These are phyloP conservation scores for Entomortierella lignicola DNA, from an alignment of 192 early-diverging fungal genomes.

Conservation along the genomic window DNA sequence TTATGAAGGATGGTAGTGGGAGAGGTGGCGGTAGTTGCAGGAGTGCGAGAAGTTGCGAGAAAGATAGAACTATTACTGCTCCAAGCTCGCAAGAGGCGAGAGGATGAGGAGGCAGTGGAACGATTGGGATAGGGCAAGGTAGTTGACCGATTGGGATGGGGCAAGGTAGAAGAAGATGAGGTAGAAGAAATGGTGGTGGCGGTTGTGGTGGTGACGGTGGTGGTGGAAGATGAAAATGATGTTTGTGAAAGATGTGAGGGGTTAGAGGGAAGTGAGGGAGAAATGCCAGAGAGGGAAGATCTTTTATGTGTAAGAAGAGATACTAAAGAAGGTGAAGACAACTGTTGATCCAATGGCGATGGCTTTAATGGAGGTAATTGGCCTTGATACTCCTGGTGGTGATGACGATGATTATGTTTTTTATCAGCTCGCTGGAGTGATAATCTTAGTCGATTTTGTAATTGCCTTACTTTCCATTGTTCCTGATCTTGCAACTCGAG, in stretches of 20 bases:
- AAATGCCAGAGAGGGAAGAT: background rate
- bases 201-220: background rate
- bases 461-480: constrained; percentile 2
- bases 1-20: background rate
- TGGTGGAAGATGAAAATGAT: background rate
- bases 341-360: background rate
- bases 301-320: background rate
- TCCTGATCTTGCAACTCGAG: constrained; percentile 32
- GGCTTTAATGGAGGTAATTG: background rate
- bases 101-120: background rate
- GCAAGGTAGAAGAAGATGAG: too few species aligned
- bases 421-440: background rate
- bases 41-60: background rate
- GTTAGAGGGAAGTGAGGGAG: too few species aligned
- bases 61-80: too few species aligned
- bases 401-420: background rate
- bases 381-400: background rate
- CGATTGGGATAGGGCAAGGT: background rate
- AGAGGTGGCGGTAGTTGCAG: background rate
- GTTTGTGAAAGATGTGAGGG: background rate
- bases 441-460: background rate
- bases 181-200: too few species aligned
- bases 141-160: background rate
- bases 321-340: background rate
- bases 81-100: background rate